These are phyloP conservation scores for Penicillium sp. DNA, from an alignment of 2,329 filamentous ascomycete genomes.

Conservation along the genomic window DNA sequence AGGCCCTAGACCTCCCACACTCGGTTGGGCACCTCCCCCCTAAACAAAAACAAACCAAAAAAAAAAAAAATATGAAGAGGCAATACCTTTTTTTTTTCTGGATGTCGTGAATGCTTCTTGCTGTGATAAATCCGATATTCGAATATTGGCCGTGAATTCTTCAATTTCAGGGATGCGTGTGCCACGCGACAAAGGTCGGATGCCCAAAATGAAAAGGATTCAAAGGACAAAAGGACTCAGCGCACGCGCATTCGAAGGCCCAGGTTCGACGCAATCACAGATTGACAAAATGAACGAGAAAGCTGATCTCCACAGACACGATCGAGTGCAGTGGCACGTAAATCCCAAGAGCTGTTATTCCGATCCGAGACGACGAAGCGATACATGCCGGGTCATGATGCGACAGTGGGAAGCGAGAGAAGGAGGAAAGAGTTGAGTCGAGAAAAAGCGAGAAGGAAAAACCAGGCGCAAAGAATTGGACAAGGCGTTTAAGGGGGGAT, in stretches of 20 bases:
- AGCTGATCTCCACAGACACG: neutral
- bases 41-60: neutral
- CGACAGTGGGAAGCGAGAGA: neutral
- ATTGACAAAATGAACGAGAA: neutral
- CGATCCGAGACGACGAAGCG: neutral
- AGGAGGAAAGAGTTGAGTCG: neutral
- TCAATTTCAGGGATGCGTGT: neutral
- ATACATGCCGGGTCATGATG: constrained; percentile 16
- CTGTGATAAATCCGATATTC: neutral
- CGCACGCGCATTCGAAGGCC: neutral
- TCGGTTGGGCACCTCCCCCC: neutral
- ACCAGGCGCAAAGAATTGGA: neutral
- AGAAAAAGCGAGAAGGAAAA: constrained; percentile 1
- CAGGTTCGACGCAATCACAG: neutral
- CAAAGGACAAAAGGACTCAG: too few relatives aligned
- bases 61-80: neutral
- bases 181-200: neutral
- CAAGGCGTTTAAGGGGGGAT: constrained; percentile 2
- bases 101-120: neutral
- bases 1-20: neutral
- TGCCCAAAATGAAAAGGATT: neutral
- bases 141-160: neutral
- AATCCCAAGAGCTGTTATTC: constrained; percentile 6
- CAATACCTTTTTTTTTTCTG: neutral
- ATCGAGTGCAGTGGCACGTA: neutral